Base-by-base conservation (phyloP, 2,329 filamentous ascomycete genomes). In the Basipetospora chlamydospora region DNA sequence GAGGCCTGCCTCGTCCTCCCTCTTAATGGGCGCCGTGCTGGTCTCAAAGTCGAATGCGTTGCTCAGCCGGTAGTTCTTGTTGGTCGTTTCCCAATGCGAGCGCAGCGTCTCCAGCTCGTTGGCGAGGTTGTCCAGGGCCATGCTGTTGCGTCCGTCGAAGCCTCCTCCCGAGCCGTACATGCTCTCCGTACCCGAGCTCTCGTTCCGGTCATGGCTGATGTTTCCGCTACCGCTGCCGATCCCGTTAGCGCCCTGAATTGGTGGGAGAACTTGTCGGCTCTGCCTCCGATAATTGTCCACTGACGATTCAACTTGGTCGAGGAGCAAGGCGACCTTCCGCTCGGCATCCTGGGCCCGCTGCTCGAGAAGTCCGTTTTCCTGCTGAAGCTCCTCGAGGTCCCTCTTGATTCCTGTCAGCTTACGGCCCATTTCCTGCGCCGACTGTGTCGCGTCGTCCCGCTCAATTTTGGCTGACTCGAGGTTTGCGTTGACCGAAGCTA, bases 201-300 rank as follows among this genome's bases (percentile, higher is more conserved):
- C 65, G 54, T 72, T 57, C 42, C 70, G 61, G 15, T 44, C 46
- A 47, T 73, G 69, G 10, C 61, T 59, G 16, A 56, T 39, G 33
- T 41, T 7, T 22, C 30, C 33, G 22, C 50, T 52, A 17, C 46
- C 39, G n/a, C n/a, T n/a, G n/a, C n/a, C n/a, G n/a, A n/a, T n/a
- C 4, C 59, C 61, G 28, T 62, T 64, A 28, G 54, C 46, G 16
- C 47, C 44, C 33, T 43, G 45, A 8, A 45, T 43, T 12, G 45
- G 45, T 4, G 28, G 20, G 13, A 37, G 21, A 30, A 51, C 43
- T 44, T 74, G 70, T 26, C 77, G 69, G 47, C 73, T 78, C 41
- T 72, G 85, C 28, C 90, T 81, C 38, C 90, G 81, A 57, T 96
- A 96, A 54, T 83, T 93, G 58, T 90, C 87, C 12, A 98, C 90